Base-by-base conservation (phyloP, 108 stramenopile species). In the Nitzschia putrida region DNA sequence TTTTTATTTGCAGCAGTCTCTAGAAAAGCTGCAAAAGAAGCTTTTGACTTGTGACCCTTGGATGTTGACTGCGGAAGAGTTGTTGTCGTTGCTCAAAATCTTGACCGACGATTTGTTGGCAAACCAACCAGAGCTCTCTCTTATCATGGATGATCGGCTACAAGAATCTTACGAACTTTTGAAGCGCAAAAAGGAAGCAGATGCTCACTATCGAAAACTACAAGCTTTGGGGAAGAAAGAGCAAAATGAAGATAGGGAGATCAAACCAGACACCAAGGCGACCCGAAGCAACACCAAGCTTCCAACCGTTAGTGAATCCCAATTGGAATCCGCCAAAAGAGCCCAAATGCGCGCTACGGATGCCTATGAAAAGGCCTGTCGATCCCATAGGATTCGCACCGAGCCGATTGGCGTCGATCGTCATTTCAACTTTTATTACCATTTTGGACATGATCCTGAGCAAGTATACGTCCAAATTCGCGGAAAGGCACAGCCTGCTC, bases 331-430 rank as follows among this genome's bases (percentile, higher is more conserved):
- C 2, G 85, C 85, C 10, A 71, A 73, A 11, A 81, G 73, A 56
- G 83, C 69, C 37, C 82, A 87, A 59, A 78, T 83, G 66, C 85
- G 88, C 69, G 84, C 88, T 0, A 74, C 61, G 24, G 89, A 91
- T 47, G 80, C 85, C 2, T 91, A 85, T 63, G 92, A 93, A 49
- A 86, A 83, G 61, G 87, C 80, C 8, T 59, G 87, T 40, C 78
- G 77, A 55, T 76, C 75, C 9, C 72, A 85, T 21, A 69, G 85
- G 18, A 76, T 84, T 21, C 76, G 92, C 22, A 89, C 85, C 5
- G 88, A 88, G 71, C 88, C 89, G 1, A 65, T 89, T 45, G 92
- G 89, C 13, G 81, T 76, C 40, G 92, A 93, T 78, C 80, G 89
- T 34, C 64, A 88, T 64, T 77, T 74, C 51, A 87, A 91, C 59